These are phyloP conservation scores for Emmonsiellopsis sp. DNA, from an alignment of 2,329 filamentous ascomycete genomes.

Conservation along the genomic window DNA sequence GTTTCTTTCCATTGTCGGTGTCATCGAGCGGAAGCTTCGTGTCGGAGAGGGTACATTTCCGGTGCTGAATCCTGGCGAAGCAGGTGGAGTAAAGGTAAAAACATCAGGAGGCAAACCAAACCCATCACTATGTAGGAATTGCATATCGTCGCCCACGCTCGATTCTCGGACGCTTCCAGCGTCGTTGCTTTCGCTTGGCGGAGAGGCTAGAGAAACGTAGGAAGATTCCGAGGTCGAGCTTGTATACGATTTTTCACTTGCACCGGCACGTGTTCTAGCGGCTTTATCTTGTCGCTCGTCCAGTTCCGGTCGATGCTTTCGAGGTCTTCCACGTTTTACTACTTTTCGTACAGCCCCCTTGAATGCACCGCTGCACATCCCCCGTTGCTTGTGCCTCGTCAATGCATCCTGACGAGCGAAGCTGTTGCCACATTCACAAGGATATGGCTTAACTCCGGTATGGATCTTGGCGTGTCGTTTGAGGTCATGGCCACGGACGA, in stretches of 20 bases:
- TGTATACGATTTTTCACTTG: constrained; percentile 25
- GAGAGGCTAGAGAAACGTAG: constrained; percentile 27
- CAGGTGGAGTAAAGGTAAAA: constrained; percentile 39
- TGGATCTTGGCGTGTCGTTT: constrained; percentile 98
- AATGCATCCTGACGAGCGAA: constrained; percentile 94
- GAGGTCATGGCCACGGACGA: constrained; percentile 92
- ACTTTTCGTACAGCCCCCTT: constrained; percentile 64
- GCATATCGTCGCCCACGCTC: constrained; percentile 23
- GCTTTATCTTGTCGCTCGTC: constrained; percentile 50
- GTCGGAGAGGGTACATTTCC: constrained; percentile 29
- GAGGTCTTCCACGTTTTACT: constrained; percentile 56
- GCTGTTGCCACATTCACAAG: constrained; percentile 85
- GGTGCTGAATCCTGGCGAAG: constrained; percentile 34
- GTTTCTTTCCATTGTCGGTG: constrained; percentile 29
- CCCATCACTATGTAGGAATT: constrained; percentile 21
- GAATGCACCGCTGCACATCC: constrained; percentile 93
- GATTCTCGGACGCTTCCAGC: constrained; percentile 29
- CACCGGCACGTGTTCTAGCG: constrained; percentile 39
- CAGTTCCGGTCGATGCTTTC: constrained; percentile 52
- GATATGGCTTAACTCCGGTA: constrained; percentile 89
- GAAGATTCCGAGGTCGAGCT: constrained; percentile 29
- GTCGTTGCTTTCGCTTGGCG: constrained; percentile 32
- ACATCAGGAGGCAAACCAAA: constrained; percentile 28
- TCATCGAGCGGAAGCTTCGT: constrained; percentile 26
- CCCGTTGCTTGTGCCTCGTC: constrained; percentile 85